Evolutionary conservation across 1,284 basidiomycete genomes (phyloP).

Genomic region (Boletellus deceptivus): DNA sequence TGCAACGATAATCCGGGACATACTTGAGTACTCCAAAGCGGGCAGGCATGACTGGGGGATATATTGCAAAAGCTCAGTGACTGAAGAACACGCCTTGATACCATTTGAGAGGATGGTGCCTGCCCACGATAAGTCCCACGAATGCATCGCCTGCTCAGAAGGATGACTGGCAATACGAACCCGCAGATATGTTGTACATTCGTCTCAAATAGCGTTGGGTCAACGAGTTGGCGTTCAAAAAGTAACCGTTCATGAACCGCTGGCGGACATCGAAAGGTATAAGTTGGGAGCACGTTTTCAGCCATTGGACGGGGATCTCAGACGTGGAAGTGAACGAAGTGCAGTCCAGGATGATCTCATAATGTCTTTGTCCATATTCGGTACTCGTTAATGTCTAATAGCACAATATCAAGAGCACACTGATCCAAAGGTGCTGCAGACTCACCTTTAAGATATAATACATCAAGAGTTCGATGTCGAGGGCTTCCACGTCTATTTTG

Average conservation of each 20-base stretch:
- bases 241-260: slow-evolving; percentile 58
- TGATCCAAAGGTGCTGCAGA: not conserved
- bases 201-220: slow-evolving; percentile 74
- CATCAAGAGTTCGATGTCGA: slow-evolving; percentile 85
- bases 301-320: slow-evolving; percentile 80
- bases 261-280: slow-evolving; percentile 67
- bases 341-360: slow-evolving; percentile 81
- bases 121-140: slow-evolving; percentile 27
- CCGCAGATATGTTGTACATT: slow-evolving; percentile 70
- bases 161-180: slow-evolving; percentile 39
- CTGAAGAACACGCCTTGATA: slow-evolving; percentile 57
- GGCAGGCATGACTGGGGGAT: slow-evolving; percentile 50
- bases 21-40: slow-evolving; percentile 56
- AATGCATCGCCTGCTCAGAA: not conserved
- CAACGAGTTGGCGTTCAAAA: slow-evolving; percentile 78
- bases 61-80: slow-evolving; percentile 55
- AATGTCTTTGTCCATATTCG: slow-evolving; percentile 48
- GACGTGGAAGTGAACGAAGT: slow-evolving; percentile 76
- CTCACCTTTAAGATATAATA: slow-evolving; percentile 78
- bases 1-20: slow-evolving; percentile 13
- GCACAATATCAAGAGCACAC: not conserved
- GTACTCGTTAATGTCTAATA: slow-evolving; percentile 41
- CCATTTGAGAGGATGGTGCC: slow-evolving; percentile 55
- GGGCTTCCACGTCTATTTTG: slow-evolving; percentile 75
- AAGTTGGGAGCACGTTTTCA: slow-evolving; percentile 77